Percentiles rank a stretch among this genome's conserved stretches.
Evolutionary conservation across 176 grass and related monocot species (phyloP).

Genomic region (Melocanna baccifera): DNA sequence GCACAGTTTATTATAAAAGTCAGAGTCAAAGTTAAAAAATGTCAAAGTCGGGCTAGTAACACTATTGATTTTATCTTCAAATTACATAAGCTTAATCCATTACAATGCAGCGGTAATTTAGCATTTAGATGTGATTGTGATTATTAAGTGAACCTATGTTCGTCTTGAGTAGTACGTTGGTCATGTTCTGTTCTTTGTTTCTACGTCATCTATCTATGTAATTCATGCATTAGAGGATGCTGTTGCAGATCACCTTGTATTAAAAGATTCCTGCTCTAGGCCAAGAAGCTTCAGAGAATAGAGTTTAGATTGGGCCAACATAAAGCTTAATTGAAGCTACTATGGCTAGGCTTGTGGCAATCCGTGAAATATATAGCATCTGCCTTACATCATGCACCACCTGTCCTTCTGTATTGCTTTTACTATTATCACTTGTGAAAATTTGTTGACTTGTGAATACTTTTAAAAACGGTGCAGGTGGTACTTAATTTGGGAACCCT

Average conservation of each 20-base stretch:
- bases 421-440: not conserved
- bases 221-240: not conserved
- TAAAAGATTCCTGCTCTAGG: not conserved
- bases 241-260: constrained; percentile 1
- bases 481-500: constrained; percentile 88
- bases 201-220: not conserved
- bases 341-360: not conserved
- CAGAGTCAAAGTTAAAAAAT: not conserved
- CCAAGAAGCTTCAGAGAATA: constrained; percentile 6
- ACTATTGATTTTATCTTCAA: not conserved
- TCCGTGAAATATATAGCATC: not conserved
- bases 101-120: not conserved
- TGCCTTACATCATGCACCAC: not conserved
- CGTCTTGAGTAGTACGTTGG: not conserved
- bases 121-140: not conserved
- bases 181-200: not conserved
- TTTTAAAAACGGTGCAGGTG: constrained; percentile 33
- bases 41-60: not conserved
- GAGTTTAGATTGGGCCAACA: not conserved
- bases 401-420: not conserved
- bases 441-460: not conserved
- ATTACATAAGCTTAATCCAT: not conserved
- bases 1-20: not conserved
- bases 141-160: not conserved
- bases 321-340: not conserved